These are phyloP conservation scores for Posidonia australis DNA, from an alignment of 106 monocot genomes.

Conservation along the genomic window DNA sequence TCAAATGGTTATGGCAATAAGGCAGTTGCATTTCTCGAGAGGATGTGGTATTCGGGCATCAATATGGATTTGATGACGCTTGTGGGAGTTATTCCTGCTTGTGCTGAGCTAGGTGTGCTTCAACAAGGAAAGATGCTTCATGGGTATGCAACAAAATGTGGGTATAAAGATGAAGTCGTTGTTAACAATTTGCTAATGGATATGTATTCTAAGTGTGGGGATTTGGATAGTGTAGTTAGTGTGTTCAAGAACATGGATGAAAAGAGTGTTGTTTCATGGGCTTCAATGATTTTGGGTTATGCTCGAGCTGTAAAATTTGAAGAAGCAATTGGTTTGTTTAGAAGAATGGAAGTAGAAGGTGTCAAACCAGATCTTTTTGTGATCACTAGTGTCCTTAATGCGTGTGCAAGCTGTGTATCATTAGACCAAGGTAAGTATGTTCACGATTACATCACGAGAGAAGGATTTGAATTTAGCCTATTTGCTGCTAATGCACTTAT, in stretches of 20 bases:
- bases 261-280: conserved; percentile 58
- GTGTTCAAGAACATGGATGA: conserved; percentile 43
- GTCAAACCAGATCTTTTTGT: conserved; percentile 35
- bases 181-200: conserved; percentile 49
- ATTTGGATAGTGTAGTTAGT: conserved; percentile 23
- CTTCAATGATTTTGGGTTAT: conserved; percentile 55
- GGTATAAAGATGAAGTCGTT: conserved; percentile 22
- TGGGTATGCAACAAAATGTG: conserved; percentile 48
- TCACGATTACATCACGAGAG: conserved; percentile 35
- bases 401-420: conserved; percentile 42
- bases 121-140: conserved; percentile 37
- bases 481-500: conserved; percentile 65
- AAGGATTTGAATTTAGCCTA: conserved; percentile 33
- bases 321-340: conserved; percentile 46
- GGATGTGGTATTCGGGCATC: conserved; percentile 42
- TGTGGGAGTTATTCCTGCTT: conserved; percentile 55
- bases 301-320: conserved; percentile 27
- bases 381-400: conserved; percentile 54
- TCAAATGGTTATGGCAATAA: conserved; percentile 20
- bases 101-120: conserved; percentile 23
- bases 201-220: conserved; percentile 67
- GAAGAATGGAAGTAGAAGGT: conserved; percentile 45
- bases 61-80: conserved; percentile 48
- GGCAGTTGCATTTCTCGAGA: conserved; percentile 24
- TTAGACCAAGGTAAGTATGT: conserved; percentile 36